Base-by-base conservation (phyloP, 495 filamentous ascomycete species). In the Talaromyces liani region DNA sequence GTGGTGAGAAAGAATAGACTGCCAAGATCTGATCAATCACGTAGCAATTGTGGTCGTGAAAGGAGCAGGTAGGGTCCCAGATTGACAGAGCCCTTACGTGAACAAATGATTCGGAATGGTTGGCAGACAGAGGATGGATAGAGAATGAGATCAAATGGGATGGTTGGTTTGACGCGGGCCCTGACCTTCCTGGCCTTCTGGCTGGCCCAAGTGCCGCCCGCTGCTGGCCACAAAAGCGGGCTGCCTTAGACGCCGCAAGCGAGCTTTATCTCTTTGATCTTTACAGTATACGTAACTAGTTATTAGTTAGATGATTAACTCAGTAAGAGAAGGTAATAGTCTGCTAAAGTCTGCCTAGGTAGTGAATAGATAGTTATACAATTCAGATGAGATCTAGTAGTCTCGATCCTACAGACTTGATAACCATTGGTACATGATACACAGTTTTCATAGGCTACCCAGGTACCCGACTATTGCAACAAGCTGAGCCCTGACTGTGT, bases 171-270 rank as follows among this genome's bases (percentile, higher is more conserved):
- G 65, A 66, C 67, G 69, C 69, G 67, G 59, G 61, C 27, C 39
- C 45, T 49, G 25, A 24, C 22, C 63, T 51, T 60, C 69, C 72
- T 74, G 75, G 70, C 64, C 67, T 73, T 25, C 74, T 77, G 75
- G 72, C 69, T 79, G 75, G 77, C 74, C 74, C 69, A 72, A 70
- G 66, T 77, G 74, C 74, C 77, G 66, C 68, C 53, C 27, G 22
- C 27, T 6, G 7, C 49, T 67, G 65, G 75, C 73, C 72, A 75
- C 77, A 77, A 77, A 67, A 67, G 71, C 58, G 58, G 58, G 58
- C 31, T n/a, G 12, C n/a, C 27, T 74, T 77, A 80, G 72, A 68
- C 77, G 77, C 77, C 69, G 70, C 69, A 66, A 66, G 64, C 64
- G 64, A 63, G 64, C 34, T 41, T 8, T 31, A 12, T 54, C 49